A percentile compares a stretch with the other conserved stretches of the same genome.
Evolutionary conservation across 495 filamentous ascomycete genomes (phyloP).

Genomic region (Beverwykella pulmonaria): DNA sequence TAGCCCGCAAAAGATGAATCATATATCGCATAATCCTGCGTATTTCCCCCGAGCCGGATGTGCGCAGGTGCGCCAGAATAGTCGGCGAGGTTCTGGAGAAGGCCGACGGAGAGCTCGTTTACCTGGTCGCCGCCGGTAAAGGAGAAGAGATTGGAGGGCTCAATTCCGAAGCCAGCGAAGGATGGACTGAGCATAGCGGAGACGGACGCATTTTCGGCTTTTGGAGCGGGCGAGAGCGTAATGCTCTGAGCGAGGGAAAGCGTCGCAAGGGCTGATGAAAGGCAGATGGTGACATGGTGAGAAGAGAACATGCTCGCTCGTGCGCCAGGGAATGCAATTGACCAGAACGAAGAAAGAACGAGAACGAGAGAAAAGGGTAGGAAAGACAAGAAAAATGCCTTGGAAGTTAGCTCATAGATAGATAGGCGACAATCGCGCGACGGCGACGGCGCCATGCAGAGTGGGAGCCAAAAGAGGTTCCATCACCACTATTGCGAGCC

Average conservation of each 20-base stretch:
- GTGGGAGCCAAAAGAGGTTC: neutral
- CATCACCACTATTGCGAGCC: neutral
- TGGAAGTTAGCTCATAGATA: neutral
- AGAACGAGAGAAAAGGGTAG: neutral
- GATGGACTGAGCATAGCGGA: constrained; percentile 22
- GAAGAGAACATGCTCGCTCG: constrained; percentile 12
- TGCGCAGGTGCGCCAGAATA: constrained; percentile 45
- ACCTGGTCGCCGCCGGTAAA: constrained; percentile 41
- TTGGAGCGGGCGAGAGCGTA: constrained; percentile 24
- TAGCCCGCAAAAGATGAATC: constrained; percentile 34
- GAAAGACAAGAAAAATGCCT: neutral
- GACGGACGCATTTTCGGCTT: constrained; percentile 22
- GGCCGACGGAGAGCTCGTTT: constrained; percentile 44
- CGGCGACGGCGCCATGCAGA: neutral
- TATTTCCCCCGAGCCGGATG: constrained; percentile 49
- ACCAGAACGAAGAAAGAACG: neutral
- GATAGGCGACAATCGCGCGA: neutral
- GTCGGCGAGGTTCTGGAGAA: constrained; percentile 47
- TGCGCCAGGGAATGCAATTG: constrained; percentile 1
- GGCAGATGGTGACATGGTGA: neutral
- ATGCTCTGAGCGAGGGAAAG: constrained; percentile 15
- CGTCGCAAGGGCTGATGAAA: constrained; percentile 13
- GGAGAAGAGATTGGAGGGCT: constrained; percentile 50
- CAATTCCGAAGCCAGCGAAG: constrained; percentile 50
- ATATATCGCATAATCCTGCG: constrained; percentile 48